A percentile compares a stretch with the other conserved stretches of the same genome.
phyloP scores from a whole-genome alignment of 2,329 filamentous ascomycete species.

The Taxawa tesnikishii region DNA sequence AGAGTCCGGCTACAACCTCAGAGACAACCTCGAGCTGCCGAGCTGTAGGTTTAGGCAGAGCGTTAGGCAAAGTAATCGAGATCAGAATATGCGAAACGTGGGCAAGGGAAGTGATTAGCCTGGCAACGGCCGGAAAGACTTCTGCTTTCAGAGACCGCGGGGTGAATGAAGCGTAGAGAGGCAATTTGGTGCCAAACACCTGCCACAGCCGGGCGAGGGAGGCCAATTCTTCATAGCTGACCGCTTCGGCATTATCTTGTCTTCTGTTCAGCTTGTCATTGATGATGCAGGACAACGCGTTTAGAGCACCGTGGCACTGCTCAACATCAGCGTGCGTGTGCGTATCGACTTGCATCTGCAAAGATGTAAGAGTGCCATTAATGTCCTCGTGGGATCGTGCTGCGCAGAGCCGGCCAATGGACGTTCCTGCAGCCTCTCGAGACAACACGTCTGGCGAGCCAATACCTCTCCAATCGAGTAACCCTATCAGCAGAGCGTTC shows the following conservation, averaged over 20 bases:
- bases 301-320: conserved; percentile 3
- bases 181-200: background rate
- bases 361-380: background rate
- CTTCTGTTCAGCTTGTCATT: conserved; percentile 29
- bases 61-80: too few relatives aligned
- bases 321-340: background rate
- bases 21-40: background rate
- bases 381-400: background rate
- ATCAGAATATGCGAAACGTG: too few relatives aligned
- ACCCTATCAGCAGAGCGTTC: conserved; percentile 53
- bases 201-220: conserved; percentile 1
- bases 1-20: conserved; percentile 8
- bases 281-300: conserved; percentile 4
- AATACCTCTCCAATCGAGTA: conserved; percentile 82
- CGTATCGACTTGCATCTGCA: conserved; percentile 1
- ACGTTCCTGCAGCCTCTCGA: conserved; percentile 56
- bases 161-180: conserved; percentile 3
- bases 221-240: conserved; percentile 18
- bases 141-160: conserved; percentile 14
- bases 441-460: conserved; percentile 64
- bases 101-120: conserved; percentile 12
- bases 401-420: conserved; percentile 37
- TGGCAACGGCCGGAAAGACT: conserved; percentile 13
- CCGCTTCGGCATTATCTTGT: conserved; percentile 18
- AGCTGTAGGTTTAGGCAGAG: too few relatives aligned